Base-by-base conservation (phyloP, 306 rosid species). In the Casuarina glauca region DNA sequence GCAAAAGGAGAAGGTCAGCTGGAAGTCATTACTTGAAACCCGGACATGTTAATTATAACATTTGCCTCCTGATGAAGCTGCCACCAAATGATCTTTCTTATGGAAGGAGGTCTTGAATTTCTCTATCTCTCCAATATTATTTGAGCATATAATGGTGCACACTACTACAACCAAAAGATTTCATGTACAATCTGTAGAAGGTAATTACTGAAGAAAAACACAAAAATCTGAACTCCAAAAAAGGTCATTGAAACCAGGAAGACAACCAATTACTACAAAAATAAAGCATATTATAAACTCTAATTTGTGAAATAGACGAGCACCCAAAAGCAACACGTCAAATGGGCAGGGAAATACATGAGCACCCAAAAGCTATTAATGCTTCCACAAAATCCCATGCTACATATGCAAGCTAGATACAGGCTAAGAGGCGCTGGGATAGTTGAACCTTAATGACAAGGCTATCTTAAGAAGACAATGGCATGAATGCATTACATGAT, bases 1-100 rank as follows among this genome's bases (percentile, higher is more conserved):
- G 96, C 85, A 82, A 73, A 78, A 54, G 43, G 85, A 62, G 76
- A 78, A 69, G 82, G 36, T 73, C 50, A 62, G 32, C 60, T 48
- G 12, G 51, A 64, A 54, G 8, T 72, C 58, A 38, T 42, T 64
- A 64, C 48, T 78, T 32, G 42, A 49, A 48, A 61, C 16, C 7
- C 49, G 50, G 50, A 38, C 53, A 74, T 58, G 50, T 60, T 19
- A 4, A 73, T 13, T 38, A 75, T 72, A 69, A 38, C 36, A 68
- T 45, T 26, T 26, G 19, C 32, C 62, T 70, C 69, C 60, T 58
- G 32, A 19, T 8, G 41, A 77, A 75, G 60, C 1, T 63, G 20
- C 46, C 46, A 63, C 43, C n/a, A 63, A 32, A 66, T 66, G 48
- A 66, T 66, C 49, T 66, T 41, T 39, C 26, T 42, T 66, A 66